Percentiles rank a stretch among this genome's conserved stretches.
phyloP scores from a whole-genome alignment of 805 yeast species.

The Yamadazyma takamatsuzukensis region DNA sequence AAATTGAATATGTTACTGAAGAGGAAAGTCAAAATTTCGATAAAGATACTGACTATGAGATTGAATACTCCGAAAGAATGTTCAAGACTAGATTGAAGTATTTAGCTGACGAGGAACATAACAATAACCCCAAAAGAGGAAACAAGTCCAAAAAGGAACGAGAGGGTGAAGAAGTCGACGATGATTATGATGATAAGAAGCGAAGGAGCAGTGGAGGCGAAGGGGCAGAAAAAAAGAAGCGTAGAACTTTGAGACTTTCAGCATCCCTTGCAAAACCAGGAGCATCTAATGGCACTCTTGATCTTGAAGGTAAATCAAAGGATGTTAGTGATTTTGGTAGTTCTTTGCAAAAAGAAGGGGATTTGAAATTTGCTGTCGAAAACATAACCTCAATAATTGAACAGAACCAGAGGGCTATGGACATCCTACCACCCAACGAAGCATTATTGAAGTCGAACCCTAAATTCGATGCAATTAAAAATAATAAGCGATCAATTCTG shows the following conservation, averaged over 20 bases:
- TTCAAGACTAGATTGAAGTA: conserved; percentile 37
- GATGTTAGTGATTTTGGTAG: conserved; percentile 2
- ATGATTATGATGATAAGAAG: conserved; percentile 7
- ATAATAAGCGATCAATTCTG: not conserved
- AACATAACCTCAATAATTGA: conserved; percentile 14
- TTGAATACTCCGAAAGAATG: conserved; percentile 48
- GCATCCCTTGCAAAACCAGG: conserved; percentile 1
- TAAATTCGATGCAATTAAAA: conserved; percentile 22
- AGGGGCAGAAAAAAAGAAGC: conserved; percentile 4
- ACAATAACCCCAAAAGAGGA: conserved; percentile 28
- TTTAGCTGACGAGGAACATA: conserved; percentile 38
- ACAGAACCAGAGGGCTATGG: conserved; percentile 4
- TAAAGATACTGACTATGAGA: conserved; percentile 46
- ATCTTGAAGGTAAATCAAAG: conserved; percentile 1
- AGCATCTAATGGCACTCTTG: conserved; percentile 2
- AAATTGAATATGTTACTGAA: conserved; percentile 24
- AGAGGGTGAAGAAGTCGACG: conserved; percentile 14
- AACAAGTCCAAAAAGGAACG: conserved; percentile 25
- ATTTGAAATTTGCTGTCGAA: conserved; percentile 22
- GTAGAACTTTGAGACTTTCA: not conserved
- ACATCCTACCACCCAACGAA: conserved; percentile 8
- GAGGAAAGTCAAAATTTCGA: conserved; percentile 31
- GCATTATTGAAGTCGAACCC: conserved; percentile 20
- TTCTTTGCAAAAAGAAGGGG: too few relatives aligned
- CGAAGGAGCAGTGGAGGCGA: not conserved